Base-by-base conservation (phyloP, 371 early-diverging fungal genomes). In the Mortierella sp. region DNA sequence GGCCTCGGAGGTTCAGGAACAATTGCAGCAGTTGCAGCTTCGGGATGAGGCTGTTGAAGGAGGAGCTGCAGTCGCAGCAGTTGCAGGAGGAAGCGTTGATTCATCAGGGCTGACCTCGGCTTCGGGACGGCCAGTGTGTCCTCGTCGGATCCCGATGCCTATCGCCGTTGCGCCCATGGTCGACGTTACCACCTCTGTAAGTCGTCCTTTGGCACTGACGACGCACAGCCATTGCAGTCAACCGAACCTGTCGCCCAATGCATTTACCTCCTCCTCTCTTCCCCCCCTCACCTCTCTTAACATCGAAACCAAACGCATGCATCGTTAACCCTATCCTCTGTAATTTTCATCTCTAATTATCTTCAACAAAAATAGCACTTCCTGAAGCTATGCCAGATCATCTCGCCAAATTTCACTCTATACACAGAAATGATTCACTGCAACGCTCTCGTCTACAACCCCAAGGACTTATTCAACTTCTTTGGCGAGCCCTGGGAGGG, bases 91-190 rank as follows among this genome's bases (percentile, higher is more conserved):
- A 55, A 29, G 8, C 29, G 54, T 18, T 48, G 56, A 35, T 18
- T 24, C 48, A 27, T n/a, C 55, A 24, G 24, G 5, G 11, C 3
- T 27, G 58, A n/a, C 70, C 7, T 79, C 79, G 21, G 86, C 86
- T 3, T 85, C 86, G 8, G 86, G 86, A 3, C 71, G 86, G 2
- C 72, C 79, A 41, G 79, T 85, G 8, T 70, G 68, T 32, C 86
- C 86, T 11, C 70, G 86, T 16, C 88, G 91, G 58, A 71, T 92
- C 60, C 29, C 68, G 7, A 76, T 82, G 32, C 90, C 92, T 8
- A 92, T 94, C 41, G 92, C 93, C 75, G 95, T 96, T 12, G 96
- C 96, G 10, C 96, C 96, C 12, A 96, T 96, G 96, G 90, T 95
- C 4, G 95, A 95, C 78, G 94, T 96, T 21, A 93, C 95, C 16